These are phyloP conservation scores for Peronospora tabacina DNA, from an alignment of 352 stramenopile species.

Conservation along the genomic window DNA sequence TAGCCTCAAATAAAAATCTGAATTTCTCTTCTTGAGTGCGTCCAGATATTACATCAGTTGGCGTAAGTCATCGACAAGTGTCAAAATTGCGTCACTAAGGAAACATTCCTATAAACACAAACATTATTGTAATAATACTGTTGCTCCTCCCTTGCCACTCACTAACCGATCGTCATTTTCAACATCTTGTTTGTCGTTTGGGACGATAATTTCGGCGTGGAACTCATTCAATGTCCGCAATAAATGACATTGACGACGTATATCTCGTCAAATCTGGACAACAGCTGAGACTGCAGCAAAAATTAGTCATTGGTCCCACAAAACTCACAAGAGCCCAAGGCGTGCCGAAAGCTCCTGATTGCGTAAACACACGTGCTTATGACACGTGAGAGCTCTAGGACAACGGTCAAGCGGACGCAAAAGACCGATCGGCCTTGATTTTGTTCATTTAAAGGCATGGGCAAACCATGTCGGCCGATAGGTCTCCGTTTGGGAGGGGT, in stretches of 20 bases:
- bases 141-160: constrained; percentile 29
- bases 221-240: constrained; percentile 33
- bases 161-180: constrained; percentile 19
- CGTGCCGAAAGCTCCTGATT: constrained; percentile 38
- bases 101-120: constrained; percentile 8
- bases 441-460: constrained; percentile 56
- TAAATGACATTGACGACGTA: constrained; percentile 20
- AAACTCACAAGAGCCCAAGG: constrained; percentile 53
- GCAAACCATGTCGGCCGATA: constrained; percentile 68
- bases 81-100: constrained; percentile 34
- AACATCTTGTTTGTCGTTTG: constrained; percentile 24
- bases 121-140: constrained; percentile 28
- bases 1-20: constrained; percentile 43
- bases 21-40: constrained; percentile 30
- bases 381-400: constrained; percentile 69
- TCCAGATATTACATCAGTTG: constrained; percentile 36
- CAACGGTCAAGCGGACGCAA: constrained; percentile 57
- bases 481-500: constrained; percentile 24
- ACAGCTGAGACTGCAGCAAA: constrained; percentile 50
- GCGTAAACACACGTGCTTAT: constrained; percentile 60
- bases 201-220: constrained; percentile 24
- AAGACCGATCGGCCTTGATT: constrained; percentile 73
- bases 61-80: constrained; percentile 46
- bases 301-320: constrained; percentile 59
- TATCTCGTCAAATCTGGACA: constrained; percentile 32